Evolutionary conservation across 495 filamentous ascomycete genomes (phyloP).

Genomic region (Aspergillus ostianus): DNA sequence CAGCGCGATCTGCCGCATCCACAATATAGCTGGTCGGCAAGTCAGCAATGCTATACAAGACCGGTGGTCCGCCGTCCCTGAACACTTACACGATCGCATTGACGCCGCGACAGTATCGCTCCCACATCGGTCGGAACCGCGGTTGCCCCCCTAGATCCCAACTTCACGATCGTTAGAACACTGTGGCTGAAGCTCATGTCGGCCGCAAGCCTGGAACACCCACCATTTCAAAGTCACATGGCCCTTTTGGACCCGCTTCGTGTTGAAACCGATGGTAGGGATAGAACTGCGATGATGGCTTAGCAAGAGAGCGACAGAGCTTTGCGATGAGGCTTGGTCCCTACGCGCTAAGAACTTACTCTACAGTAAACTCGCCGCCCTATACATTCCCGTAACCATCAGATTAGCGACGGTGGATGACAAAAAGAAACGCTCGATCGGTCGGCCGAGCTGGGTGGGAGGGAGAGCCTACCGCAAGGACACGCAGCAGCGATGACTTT

Average conservation of each 20-base stretch:
- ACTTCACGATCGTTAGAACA: slow-evolving; percentile 40
- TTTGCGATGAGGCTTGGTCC: slow-evolving; percentile 1
- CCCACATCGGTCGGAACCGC: slow-evolving; percentile 98
- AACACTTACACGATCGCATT: slow-evolving; percentile 86
- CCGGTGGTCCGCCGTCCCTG: background rate
- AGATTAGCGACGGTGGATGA: slow-evolving; percentile 24
- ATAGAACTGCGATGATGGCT: slow-evolving; percentile 72
- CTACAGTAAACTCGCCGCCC: slow-evolving; percentile 98
- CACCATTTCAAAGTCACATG: slow-evolving; percentile 98
- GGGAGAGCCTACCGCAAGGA: slow-evolving; percentile 74
- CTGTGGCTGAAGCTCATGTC: background rate
- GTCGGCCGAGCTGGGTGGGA: background rate
- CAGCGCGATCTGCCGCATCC: slow-evolving; percentile 79
- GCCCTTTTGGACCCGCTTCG: slow-evolving; percentile 96
- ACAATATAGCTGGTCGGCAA: slow-evolving; percentile 72
- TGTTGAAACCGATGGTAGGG: slow-evolving; percentile 97
- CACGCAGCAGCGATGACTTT: slow-evolving; percentile 91
- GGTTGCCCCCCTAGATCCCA: slow-evolving; percentile 99
- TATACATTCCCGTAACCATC: slow-evolving; percentile 33
- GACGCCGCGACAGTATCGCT: slow-evolving; percentile 94
- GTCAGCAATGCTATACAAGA: slow-evolving; percentile 16
- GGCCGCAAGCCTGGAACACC: slow-evolving; percentile 18
- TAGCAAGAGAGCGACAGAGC: slow-evolving; percentile 28
- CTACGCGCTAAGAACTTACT: slow-evolving; percentile 64
- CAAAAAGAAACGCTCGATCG: background rate